Percentiles rank a stretch among this genome's conserved stretches.
phyloP scores from a whole-genome alignment of 345 rosid species.

The Boechera stricta region DNA sequence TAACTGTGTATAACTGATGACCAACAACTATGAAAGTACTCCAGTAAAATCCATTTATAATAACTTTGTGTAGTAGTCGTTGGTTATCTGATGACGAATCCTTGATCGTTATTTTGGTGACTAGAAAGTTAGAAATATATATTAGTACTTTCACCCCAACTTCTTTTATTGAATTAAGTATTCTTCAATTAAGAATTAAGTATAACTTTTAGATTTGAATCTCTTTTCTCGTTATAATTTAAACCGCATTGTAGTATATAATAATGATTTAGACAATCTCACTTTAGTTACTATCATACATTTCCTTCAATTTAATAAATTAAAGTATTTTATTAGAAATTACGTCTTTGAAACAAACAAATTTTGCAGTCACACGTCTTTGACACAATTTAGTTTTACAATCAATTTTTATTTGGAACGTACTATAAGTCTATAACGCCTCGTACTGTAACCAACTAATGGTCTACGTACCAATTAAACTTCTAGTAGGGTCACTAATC shows the following conservation, averaged over 20 bases:
- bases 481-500: not conserved
- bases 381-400: too few species aligned
- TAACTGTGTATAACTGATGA: slow-evolving; percentile 18
- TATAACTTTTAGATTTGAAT: too few species aligned
- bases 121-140: not conserved
- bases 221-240: too few species aligned
- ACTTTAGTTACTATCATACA: not conserved
- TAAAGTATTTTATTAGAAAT: too few species aligned
- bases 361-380: too few species aligned
- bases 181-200: too few species aligned
- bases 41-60: slow-evolving; percentile 21
- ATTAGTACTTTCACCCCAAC: too few species aligned
- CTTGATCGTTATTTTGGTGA: slow-evolving; percentile 2
- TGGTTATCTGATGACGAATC: slow-evolving; percentile 29
- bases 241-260: too few species aligned
- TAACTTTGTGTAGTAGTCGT: slow-evolving; percentile 18
- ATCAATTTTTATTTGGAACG: not conserved
- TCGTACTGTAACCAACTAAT: not conserved
- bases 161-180: too few species aligned
- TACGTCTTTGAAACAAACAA: too few species aligned
- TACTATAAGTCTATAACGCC: not conserved
- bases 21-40: slow-evolving; percentile 16
- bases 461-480: not conserved
- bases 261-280: too few species aligned
- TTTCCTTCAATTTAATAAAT: not conserved